Base-by-base conservation (phyloP, 805 yeast genomes). In the Debaryomyces maramus region DNA sequence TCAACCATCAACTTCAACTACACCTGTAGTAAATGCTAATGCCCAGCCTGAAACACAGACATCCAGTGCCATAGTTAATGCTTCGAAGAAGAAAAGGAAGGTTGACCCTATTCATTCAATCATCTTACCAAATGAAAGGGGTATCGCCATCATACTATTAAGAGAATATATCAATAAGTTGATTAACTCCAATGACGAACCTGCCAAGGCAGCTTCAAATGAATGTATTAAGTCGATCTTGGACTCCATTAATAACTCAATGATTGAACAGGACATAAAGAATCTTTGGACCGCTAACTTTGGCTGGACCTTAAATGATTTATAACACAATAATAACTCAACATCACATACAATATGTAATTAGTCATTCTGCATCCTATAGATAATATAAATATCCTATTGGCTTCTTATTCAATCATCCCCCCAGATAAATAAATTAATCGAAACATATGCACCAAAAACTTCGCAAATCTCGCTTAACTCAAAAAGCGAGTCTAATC, bases 121-220 rank as follows among this genome's bases (percentile, higher is more conserved):
- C 6, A 44, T 54, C 5, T 39, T 56, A 7, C 53, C 58, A 17
- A 53, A 50, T 23, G 58, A 56, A 9, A 36, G 53, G 28, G 54
- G 51, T 14, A 48, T 54, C 13, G 57, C 53, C 9, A 44, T 50
- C 15, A 44, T 34, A 18, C 38, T 64, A 15, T 28, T 63, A 18
- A 46, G 53, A n/a, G 57, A 59, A 34, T 53, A 49, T 33, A 43
- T 52, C 16, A 36, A 40, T 20, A 53, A 50, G 38, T 24, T 47
- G 35, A 37, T 39, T 19, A 53, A 43, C 33, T 6, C 29, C 17
- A 21, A 40, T 30, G 38, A 52, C 32, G 41, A 38, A 20, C 39
- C 40, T 16, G 36, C 34, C 26, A 34, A 44, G 16, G 34, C 30
- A 14, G 27, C 17, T 16, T 41, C 49, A 3, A 45, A 45, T 22